These are phyloP conservation scores for Agrocybe praecox DNA, from an alignment of 768 basidiomycete genomes.

Conservation along the genomic window DNA sequence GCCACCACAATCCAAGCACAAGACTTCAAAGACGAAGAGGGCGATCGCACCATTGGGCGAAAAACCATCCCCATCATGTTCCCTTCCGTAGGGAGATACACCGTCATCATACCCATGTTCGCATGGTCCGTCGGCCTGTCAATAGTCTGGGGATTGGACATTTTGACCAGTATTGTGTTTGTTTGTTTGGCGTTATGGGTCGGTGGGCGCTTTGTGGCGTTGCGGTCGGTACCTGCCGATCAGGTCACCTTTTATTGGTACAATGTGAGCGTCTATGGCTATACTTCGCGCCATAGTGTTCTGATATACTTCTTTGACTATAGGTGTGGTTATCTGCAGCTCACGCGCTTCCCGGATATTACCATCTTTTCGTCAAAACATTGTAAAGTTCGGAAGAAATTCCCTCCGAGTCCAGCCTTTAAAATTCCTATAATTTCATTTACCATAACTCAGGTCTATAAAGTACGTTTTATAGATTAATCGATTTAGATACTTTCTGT, in stretches of 20 bases:
- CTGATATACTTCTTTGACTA: not conserved
- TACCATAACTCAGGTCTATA: too few species aligned
- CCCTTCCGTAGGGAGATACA: not conserved
- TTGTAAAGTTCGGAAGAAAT: not conserved
- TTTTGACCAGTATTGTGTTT: not conserved
- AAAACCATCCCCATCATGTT: not conserved
- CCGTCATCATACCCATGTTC: not conserved
- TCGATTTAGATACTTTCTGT: too few species aligned
- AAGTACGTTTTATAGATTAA: too few species aligned
- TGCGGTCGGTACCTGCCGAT: not conserved
- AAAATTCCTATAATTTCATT: too few species aligned
- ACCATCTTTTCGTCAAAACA: not conserved
- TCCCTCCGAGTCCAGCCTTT: too few species aligned
- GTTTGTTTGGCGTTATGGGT: not conserved
- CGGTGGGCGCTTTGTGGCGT: not conserved
- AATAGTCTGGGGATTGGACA: not conserved
- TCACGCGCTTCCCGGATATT: not conserved
- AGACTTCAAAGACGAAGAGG: not conserved
- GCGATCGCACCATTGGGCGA: slow-evolving; percentile 1
- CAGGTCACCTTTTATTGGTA: slow-evolving; percentile 1
- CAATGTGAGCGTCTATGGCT: not conserved
- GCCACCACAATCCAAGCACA: not conserved
- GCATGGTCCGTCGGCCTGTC: not conserved
- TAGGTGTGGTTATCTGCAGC: not conserved
- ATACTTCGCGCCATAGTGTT: not conserved